Base-by-base conservation (phyloP, 2,329 filamentous ascomycete genomes). In the Fusarium nanum region DNA sequence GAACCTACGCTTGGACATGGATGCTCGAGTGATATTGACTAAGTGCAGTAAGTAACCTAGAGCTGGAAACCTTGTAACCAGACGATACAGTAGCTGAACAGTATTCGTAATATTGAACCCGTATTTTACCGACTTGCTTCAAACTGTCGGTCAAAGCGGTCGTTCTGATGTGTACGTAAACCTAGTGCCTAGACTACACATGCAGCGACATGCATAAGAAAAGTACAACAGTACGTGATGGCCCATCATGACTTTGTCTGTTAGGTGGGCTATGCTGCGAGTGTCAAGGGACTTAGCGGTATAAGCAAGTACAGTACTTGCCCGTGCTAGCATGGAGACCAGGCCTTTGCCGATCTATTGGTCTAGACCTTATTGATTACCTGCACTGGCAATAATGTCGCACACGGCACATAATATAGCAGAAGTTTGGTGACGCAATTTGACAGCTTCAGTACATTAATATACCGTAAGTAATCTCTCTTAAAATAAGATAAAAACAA, bases 301-400 rank as follows among this genome's bases (percentile, higher is more conserved):
- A 61, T n/a, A 37, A 37, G 18, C 34, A 37, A 37, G 34, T n/a
- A 32, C 30, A 32, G 30, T 32, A 37, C 34, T 37, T 37, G 25
- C 25, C 25, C 25, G 32, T 9, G 32, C 32, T 37, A 37, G 32
- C 32, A n/a, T 37, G 18, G 34, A 40, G 30, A 18, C 13, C 34
- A 40, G 41, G 52, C 47, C 20, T 16, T 18, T 61, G 70, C 53
- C 59, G 67, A 74, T 74, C 72, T 53, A 28, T 50, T 28, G 60
- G 67, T 71, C 70, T 70, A 63, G 65, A 64, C 56, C 22, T 50
- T 49, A 14, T 46, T 40, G 47, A 44, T 40, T n/a, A 18, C 47
- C 49, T 34, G 20, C 47, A 57, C 25, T 18, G 30, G 40, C 20
- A 40, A 45, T 49, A 45, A 60, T 48, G 16, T 42, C 42, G 7